phyloP scores from a whole-genome alignment of 345 rosid species.

The Hypericum androsaemum region DNA sequence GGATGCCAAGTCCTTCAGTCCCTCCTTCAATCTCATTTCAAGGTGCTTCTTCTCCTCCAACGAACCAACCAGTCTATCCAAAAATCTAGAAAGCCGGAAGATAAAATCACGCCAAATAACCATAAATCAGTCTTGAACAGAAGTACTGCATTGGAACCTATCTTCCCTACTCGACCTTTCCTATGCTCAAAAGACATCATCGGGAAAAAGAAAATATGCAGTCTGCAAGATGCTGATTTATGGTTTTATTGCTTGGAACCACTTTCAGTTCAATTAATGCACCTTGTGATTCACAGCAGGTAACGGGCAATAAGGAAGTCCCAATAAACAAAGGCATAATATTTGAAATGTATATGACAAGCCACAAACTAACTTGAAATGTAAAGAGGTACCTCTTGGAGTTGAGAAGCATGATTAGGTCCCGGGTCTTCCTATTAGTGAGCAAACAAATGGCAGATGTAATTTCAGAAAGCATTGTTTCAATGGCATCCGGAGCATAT shows the following conservation, averaged over 20 bases:
- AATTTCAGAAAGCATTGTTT: conserved; percentile 56
- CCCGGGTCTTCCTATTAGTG: conserved; percentile 74
- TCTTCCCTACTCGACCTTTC: too few species aligned
- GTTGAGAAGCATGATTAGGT: conserved; percentile 86
- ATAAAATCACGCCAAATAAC: conserved; percentile 6
- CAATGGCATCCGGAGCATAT: conserved; percentile 65
- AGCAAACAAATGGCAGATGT: conserved; percentile 59
- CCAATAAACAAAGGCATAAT: not conserved
- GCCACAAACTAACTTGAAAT: conserved; percentile 10
- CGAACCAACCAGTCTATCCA: conserved; percentile 69
- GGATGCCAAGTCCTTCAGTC: conserved; percentile 64
- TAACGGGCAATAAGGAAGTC: not conserved
- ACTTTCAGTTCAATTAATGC: too few species aligned
- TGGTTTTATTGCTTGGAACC: too few species aligned
- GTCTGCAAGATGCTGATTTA: too few species aligned
- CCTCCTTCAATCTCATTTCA: conserved; percentile 67
- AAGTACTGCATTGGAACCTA: not conserved
- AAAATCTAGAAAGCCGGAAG: conserved; percentile 38
- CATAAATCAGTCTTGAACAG: not conserved
- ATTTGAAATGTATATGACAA: too few species aligned
- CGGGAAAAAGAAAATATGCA: too few species aligned
- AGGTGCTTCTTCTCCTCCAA: conserved; percentile 87
- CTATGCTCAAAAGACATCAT: too few species aligned
- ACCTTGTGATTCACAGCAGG: not conserved
- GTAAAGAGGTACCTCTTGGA: conserved; percentile 60